Evolutionary conservation across 306 rosid species (phyloP).

Genomic region (Mimosa pudica): DNA sequence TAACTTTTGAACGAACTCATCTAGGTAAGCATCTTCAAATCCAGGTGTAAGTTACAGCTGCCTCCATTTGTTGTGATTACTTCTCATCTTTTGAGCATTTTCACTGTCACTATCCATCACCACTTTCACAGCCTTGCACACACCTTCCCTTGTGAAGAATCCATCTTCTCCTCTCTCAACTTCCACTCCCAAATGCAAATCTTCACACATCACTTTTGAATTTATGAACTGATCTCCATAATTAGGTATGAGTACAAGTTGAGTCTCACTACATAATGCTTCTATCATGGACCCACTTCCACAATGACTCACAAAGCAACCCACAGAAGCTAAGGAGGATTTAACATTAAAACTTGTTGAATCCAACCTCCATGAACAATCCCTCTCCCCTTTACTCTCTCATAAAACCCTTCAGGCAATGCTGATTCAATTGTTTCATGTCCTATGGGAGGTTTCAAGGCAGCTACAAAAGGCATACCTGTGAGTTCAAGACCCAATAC

Average conservation of each 20-base stretch:
- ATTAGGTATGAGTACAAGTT: background rate
- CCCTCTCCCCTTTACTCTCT: constrained; percentile 58
- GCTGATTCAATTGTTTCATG: constrained; percentile 47
- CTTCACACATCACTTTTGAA: background rate
- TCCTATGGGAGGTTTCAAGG: constrained; percentile 55
- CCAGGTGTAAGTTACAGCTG: background rate
- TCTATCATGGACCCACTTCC: background rate
- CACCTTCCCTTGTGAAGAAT: constrained; percentile 48
- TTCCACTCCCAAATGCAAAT: background rate
- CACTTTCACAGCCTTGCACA: constrained; percentile 45
- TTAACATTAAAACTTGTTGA: constrained; percentile 60
- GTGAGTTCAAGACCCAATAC: constrained; percentile 70
- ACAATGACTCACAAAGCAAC: background rate
- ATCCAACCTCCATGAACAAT: constrained; percentile 70
- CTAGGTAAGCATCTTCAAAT: background rate
- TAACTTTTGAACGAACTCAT: background rate
- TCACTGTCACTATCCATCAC: constrained; percentile 53
- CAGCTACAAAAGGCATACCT: constrained; percentile 58
- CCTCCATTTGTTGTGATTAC: constrained; percentile 46
- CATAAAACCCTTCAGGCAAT: constrained; percentile 58
- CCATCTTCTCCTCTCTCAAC: constrained; percentile 35
- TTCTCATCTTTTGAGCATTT: constrained; percentile 43
- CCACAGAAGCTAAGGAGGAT: constrained; percentile 55
- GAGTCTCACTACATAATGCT: background rate
- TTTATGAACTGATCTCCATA: background rate